phyloP scores from a whole-genome alignment of 352 stramenopile species.

The Pilasporangium apinafurcum region DNA sequence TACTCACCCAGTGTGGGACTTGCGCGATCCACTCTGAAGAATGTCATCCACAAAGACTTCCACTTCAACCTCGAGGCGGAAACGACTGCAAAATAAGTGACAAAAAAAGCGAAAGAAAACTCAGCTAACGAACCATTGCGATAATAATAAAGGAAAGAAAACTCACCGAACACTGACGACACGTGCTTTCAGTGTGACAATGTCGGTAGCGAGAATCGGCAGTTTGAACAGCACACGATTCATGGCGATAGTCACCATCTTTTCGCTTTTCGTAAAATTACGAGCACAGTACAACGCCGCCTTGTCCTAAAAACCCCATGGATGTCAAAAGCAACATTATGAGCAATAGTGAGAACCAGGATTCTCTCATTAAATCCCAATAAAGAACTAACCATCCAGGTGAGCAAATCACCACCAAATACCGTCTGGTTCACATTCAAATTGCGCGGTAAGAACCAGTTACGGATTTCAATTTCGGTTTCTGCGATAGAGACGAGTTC shows the following conservation, averaged over 20 bases:
- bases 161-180: conserved; percentile 50
- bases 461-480: conserved; percentile 61
- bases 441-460: conserved; percentile 64
- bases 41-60: conserved; percentile 62
- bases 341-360: too few species aligned
- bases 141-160: not conserved
- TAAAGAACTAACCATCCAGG: conserved; percentile 32
- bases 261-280: conserved; percentile 64
- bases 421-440: conserved; percentile 70
- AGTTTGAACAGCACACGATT: conserved; percentile 72
- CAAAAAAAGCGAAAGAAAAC: not conserved
- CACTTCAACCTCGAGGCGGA: conserved; percentile 68
- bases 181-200: conserved; percentile 57
- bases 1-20: conserved; percentile 50
- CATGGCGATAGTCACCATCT: conserved; percentile 63
- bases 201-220: conserved; percentile 57
- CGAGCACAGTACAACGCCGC: conserved; percentile 52
- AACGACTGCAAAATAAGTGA: conserved; percentile 17
- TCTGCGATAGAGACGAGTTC: conserved; percentile 39
- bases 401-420: conserved; percentile 59
- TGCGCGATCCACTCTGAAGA: conserved; percentile 30
- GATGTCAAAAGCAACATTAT: not conserved
- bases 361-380: not conserved
- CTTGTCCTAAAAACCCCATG: conserved; percentile 28
- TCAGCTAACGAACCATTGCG: not conserved